Evolutionary conservation across 2,329 filamentous ascomycete species (phyloP), one percentile per base, ranked within the genome.

Genomic region (Alternaria burnsii): DNA sequence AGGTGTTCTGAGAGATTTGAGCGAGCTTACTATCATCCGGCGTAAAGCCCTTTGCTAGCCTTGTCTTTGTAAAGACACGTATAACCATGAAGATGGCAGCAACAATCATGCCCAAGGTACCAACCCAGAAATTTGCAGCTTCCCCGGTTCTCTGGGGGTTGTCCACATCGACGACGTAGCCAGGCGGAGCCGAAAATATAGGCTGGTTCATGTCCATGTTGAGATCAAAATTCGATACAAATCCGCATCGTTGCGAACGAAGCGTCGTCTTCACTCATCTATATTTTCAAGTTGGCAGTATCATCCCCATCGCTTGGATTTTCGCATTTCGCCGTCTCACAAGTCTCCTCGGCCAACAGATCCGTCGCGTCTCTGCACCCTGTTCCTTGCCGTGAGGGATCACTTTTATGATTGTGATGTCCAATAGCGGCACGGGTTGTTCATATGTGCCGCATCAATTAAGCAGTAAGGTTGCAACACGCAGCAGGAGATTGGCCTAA

Each of bases 151-250:
- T 61, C 20, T 66, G 58, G 0, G 74, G 74, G 6, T 75, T 65
- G 9, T 63, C 62, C 46, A 76, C 62, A 60, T 76, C 59, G 16
- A 74, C 70, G 4, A 67, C 28, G 36, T 74, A 76, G 14, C 71
- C 73, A 3, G 63, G 53, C 10, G 73, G 73, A 4, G 74, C 63
- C 8, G 68, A 56, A 10, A 76, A 63, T 0, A 67, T 43, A 11
- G 64, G 56, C 18, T 56, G 32, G 43, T 58, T 43, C 55, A 62
- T 58, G 14, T 58, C 63, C 60, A 68, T 62, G 8, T 22, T 36
- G 20, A 51, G 12, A 24, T 28, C 10, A 3, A 9, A 16, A 51
- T 16, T 42, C 1, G 14, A 9, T 10, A 26, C 8, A 41, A 18
- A 11, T 26, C 3, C n/a, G 36, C 18, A 26, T 11, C 8, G 12